Base-by-base conservation (phyloP, 2,329 filamentous ascomycete genomes). In the Coleophoma cylindrospora region DNA sequence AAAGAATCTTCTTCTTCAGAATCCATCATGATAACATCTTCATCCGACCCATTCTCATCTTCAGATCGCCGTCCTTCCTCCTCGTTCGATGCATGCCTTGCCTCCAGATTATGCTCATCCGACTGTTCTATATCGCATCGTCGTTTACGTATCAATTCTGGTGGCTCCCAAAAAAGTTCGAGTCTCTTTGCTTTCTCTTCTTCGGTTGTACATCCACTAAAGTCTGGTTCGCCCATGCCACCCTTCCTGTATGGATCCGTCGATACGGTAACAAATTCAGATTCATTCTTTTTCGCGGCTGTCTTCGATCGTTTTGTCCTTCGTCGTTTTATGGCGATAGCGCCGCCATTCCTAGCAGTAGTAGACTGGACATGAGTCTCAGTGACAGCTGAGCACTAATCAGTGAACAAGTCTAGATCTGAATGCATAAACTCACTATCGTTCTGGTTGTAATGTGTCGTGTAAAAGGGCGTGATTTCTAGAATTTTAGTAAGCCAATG, bases 291-390 rank as follows among this genome's bases (percentile, higher is more conserved):
- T 13, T 22, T 17, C 15, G 41, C 9, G 1, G 21, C 13, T 44
- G 19, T 21, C 10, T 44, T 44, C 17, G 41, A 11, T 15, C 19
- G 36, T 17, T 40, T 48, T 19, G 27, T 48, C 15, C 41, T 48
- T 8, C 27, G 46, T 13, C 46, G 36, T 27, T 60, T 59, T 9
- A 56, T 32, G 15, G 58, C 36, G 12, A 46, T 52, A 2, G 46
- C 48, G 34, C 55, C 53, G 47, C 57, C 50, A 12, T 40, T n/a
- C 54, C 54, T 54, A 21, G 49, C 17, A 40, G 50, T 40, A 5
- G 51, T 45, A 6, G 41, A 43, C 21, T 58, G 52, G 34, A 53
- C 50, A 49, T 57, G 55, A 14, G 45, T 47, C 19, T 52, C 50
- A 22, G 57, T 22, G 45, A 54, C 43, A 27, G 52, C 57, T 59